Percentiles rank a stretch among this genome's conserved stretches.
Conservation (phyloP, 768 basidiomycete species). For the Crepidotus variabilis region DNA sequence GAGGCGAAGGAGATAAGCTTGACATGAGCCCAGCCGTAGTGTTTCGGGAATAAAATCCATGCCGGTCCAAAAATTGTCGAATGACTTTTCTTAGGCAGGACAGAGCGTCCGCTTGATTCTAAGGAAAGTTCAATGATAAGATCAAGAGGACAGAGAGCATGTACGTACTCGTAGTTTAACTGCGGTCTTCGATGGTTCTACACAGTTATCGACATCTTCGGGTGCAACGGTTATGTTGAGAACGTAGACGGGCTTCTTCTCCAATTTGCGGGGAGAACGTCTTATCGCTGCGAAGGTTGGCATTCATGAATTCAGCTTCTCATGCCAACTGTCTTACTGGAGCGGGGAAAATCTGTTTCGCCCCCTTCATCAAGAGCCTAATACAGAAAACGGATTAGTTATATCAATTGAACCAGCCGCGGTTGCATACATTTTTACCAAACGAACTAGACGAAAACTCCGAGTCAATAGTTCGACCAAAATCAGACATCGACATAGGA, state of each 20-base stretch:
- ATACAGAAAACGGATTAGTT: not conserved
- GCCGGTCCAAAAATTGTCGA: conserved; percentile 56
- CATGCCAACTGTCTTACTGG: conserved; percentile 29
- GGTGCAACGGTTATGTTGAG: conserved; percentile 70
- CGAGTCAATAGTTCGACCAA: conserved; percentile 66
- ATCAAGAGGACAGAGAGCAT: conserved; percentile 3
- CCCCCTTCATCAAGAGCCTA: conserved; percentile 72
- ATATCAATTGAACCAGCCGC: not conserved
- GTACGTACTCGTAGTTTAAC: conserved; percentile 63
- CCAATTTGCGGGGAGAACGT: conserved; percentile 74
- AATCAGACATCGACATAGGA: conserved; percentile 57
- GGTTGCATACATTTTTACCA: conserved; percentile 57
- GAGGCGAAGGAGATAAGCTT: conserved; percentile 32
- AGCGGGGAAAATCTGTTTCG: conserved; percentile 40
- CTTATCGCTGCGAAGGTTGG: conserved; percentile 41
- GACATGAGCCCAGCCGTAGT: conserved; percentile 10
- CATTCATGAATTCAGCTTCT: conserved; percentile 9
- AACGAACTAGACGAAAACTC: conserved; percentile 69
- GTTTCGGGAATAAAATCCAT: conserved; percentile 48
- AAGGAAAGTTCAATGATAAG: conserved; percentile 4
- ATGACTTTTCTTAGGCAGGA: conserved; percentile 56
- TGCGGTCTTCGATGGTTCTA: conserved; percentile 73
- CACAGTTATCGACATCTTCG: conserved; percentile 65
- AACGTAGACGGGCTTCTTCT: conserved; percentile 81
- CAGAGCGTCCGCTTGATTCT: conserved; percentile 59